Evolutionary conservation across 306 rosid species (phyloP).

Genomic region (Cyamopsis tetragonoloba): DNA sequence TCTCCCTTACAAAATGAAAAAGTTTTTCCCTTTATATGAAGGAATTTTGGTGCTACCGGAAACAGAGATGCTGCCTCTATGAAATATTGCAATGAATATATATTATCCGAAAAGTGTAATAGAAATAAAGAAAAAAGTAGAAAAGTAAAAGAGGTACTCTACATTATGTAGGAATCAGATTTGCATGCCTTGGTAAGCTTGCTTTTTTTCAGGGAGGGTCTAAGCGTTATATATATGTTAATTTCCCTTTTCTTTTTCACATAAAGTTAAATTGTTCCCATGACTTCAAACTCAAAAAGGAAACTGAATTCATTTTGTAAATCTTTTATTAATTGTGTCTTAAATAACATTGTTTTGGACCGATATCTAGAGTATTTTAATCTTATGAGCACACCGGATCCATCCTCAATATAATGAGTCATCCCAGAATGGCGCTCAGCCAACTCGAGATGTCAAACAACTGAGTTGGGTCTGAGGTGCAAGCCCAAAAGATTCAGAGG

Average conservation of each 20-base stretch:
- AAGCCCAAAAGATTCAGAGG: too few species aligned
- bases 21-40: background rate
- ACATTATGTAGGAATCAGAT: slow-evolving; percentile 4
- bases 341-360: too few species aligned
- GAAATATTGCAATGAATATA: slow-evolving; percentile 17
- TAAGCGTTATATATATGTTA: background rate
- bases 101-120: slow-evolving; percentile 24
- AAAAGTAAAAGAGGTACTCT: slow-evolving; percentile 12
- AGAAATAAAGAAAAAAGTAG: slow-evolving; percentile 15
- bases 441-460: too few species aligned
- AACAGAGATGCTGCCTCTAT: slow-evolving; percentile 19
- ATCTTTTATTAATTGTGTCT: background rate
- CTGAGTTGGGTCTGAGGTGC: too few species aligned
- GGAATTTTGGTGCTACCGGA: background rate
- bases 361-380: too few species aligned
- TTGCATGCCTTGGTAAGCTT: slow-evolving; percentile 2
- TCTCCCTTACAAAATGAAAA: background rate
- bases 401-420: too few species aligned
- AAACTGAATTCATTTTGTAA: background rate
- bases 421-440: too few species aligned
- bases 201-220: background rate
- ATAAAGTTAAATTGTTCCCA: slow-evolving; percentile 10
- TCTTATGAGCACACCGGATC: too few species aligned
- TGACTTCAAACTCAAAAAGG: background rate
- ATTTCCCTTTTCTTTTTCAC: slow-evolving; percentile 17